Evolutionary conservation across 2,329 filamentous ascomycete genomes (phyloP), one percentile per base, ranked within the genome.

Genomic region (Colletotrichum tropicicola): DNA sequence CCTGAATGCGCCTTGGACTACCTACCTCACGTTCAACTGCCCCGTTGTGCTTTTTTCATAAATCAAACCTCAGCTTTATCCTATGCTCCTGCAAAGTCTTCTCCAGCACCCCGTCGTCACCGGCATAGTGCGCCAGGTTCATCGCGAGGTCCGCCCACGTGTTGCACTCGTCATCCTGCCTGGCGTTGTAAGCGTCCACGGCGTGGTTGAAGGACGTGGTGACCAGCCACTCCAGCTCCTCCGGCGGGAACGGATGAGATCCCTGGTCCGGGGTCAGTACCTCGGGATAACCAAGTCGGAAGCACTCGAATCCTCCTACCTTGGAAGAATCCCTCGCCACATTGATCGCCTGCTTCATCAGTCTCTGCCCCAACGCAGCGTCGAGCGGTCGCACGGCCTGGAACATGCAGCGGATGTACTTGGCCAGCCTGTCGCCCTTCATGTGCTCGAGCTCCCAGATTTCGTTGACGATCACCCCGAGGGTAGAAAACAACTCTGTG

Each of bases 331-430:
- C 80, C 54, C 79, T 77, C 6, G 86, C 85, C 56, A 90, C 81
- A 2, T 74, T 74, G 2, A 83, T 81, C 1, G 88, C 86, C 71
- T 93, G 89, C n/a, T 89, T 84, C 7, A 93, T 78, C 4, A 93
- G 81, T 47, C 84, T 81, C 52, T 91, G 79, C 9, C 87, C 86
- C 15, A 89, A 76, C 0, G 75, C 75, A 19, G 88, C 83, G 48
- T 89, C 84, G 5, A 85, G 79, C 1, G 85, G 79, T 0, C 94
- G 77, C 0, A 91, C 85, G 1, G 88, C 81, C 66, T 92, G 90
- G 68, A 95, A 92, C 2, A 96, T 82, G 70, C 92, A 94, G 1
- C 92, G 87, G 47, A 95, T 86, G 80, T 96, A 97, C 70, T 91
- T 91, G 7, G 91, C 87, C 1, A 97, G 80, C 69, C 88, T 89